Evolutionary conservation across 352 stramenopile genomes (phyloP), one percentile per base, ranked within the genome.

Genomic region (Phytophthora palmivora): DNA sequence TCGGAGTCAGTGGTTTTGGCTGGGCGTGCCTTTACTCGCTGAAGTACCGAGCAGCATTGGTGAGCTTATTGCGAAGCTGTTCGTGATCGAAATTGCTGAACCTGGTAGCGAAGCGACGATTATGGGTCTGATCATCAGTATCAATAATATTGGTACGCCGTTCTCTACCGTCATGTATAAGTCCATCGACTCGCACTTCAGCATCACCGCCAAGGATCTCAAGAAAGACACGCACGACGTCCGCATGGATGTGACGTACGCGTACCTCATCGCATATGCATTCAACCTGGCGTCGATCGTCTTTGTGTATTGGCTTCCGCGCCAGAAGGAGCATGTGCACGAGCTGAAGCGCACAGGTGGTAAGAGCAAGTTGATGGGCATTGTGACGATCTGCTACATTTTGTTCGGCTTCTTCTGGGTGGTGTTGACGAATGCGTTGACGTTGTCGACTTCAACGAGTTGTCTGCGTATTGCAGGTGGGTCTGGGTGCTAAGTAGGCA

Each of bases 1-100:
- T 11, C 73, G 77, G 28, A 79, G 61, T 34, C 78, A 88, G 33
- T 88, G 75, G 76, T 82, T 88, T 57, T 87, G 70, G 72, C 46
- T 84, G 8, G 78, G 78, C 19, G 62, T 81, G 16, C 72, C 78
- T 10, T 41, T 87, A 24, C 37, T 81, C 6, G 67, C 77, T 16
- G 53, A 74, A 10, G 46, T 85, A 9, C 76, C 75, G 15, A 73
- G 63, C 36, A 65, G 49, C 16, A 63, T 74, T 9, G 64, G 45
- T 10, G 53, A 72, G 26, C 63, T 76, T 11, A 62, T 87, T 34
- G 48, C 60, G 14, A 59, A 67, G 4, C 10, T 48, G 79, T 79
- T 80, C 30, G 72, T 78, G 18, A 54, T 87, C 14, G 75, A 88
- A 43, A 48, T 88, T 19, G 56, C 54, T 8, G 67, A 72, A 8